Base-by-base conservation (phyloP, 2,329 filamentous ascomycete genomes). In the Ophiocordyceps robertsii region DNA sequence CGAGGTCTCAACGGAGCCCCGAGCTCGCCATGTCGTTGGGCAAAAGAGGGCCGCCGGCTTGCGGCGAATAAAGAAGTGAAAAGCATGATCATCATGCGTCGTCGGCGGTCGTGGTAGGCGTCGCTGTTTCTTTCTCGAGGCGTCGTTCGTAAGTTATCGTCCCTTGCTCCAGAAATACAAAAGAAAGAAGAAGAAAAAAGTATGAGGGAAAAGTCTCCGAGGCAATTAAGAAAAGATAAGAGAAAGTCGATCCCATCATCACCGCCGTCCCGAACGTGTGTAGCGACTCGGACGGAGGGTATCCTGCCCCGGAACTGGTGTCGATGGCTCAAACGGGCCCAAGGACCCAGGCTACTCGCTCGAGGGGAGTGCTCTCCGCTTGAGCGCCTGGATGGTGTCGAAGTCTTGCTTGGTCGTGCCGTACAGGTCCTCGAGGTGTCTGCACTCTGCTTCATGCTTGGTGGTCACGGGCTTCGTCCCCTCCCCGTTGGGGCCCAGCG, bases 351-450 rank as follows among this genome's bases (percentile, higher is more conserved):
- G 11, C 36, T 37, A 12, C 17, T 21, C 10, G 8, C 7, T 3
- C 7, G 16, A 21, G 12, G 36, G 12, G 4, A 13, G 11, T 4
- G 27, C 12, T 21, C 19, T 17, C 4, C 16, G 36, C 11, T 19
- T 17, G 9, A 37, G 17, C 17, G 36, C 36, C 11, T 19, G 42
- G 29, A 38, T 17, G 38, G 33, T 16, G 37, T 41, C 33, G 19
- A 63, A 50, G 51, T 55, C 59, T 38, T 57, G n/a, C 33, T 14
- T 9, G 33, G 33, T 16, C 19, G 19, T 19, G 19, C 4, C 19
- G 19, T 16, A 17, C 33, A 36, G 33, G 4, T 14, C 16, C 3
- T 16, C 58, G 44, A 50, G 52, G 17, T 14, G 19, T 7, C 3
- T 9, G 13, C 30, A 39, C 11, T 17, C 16, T 2, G 29, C 27